Evolutionary conservation across 768 basidiomycete genomes (phyloP).

Genomic region (Dictyophora rubrovolvata): DNA sequence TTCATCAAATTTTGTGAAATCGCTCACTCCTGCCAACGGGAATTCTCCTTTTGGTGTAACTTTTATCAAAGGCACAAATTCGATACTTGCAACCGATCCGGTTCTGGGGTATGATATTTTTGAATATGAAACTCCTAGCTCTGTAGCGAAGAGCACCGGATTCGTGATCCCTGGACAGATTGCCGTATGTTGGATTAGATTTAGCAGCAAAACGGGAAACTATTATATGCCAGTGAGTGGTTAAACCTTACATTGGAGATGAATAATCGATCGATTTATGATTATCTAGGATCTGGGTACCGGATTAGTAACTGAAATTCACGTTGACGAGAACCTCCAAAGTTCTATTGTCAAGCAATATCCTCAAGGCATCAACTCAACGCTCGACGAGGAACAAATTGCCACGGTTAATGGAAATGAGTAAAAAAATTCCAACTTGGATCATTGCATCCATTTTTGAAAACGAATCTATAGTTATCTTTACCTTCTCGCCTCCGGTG

Average conservation of each 20-base stretch:
- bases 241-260: not conserved
- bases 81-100: conserved; percentile 20
- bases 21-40: conserved; percentile 30
- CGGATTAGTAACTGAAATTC: conserved; percentile 33
- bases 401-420: too few species aligned
- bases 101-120: conserved; percentile 22
- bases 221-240: conserved; percentile 20
- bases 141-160: conserved; percentile 10
- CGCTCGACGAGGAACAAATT: too few species aligned
- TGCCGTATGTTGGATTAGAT: conserved; percentile 22
- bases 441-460: too few species aligned
- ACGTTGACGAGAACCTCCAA: conserved; percentile 34
- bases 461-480: too few species aligned
- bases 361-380: not conserved
- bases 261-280: not conserved
- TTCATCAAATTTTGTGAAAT: conserved; percentile 28
- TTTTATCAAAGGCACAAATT: conserved; percentile 20
- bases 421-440: too few species aligned
- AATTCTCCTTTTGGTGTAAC: conserved; percentile 36
- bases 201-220: conserved; percentile 22
- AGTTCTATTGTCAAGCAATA: conserved; percentile 28
- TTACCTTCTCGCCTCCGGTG: too few species aligned
- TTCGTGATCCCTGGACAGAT: conserved; percentile 19
- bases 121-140: conserved; percentile 18
- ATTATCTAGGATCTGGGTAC: not conserved